Conservation (phyloP, 768 basidiomycete genomes). For the Hysterangium stoloniferum region DNA sequence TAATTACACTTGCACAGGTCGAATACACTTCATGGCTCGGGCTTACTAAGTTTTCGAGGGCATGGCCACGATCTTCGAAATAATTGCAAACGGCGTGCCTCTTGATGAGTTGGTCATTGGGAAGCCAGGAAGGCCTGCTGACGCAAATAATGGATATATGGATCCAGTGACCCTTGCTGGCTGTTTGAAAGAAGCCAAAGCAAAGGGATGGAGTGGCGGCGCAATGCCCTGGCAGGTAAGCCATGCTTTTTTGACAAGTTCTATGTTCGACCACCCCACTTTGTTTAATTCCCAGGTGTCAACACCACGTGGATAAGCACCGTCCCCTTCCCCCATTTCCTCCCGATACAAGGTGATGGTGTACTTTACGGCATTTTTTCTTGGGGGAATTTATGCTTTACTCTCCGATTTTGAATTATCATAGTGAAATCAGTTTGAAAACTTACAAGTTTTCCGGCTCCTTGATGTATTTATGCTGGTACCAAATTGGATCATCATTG, state of each 20-base stretch:
- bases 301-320: conserved; percentile 12
- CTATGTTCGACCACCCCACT: background rate
- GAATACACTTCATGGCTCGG: conserved; percentile 11
- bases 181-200: conserved; percentile 54
- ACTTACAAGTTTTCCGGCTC: no score
- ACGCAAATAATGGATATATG: conserved; percentile 59
- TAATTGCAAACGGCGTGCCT: conserved; percentile 48
- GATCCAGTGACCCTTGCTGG: conserved; percentile 44
- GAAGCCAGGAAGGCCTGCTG: conserved; percentile 49
- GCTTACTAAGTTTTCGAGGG: conserved; percentile 21
- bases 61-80: conserved; percentile 39
- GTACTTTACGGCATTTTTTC: no score
- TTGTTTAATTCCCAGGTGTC: conserved; percentile 9
- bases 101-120: conserved; percentile 67
- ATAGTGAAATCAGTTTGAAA: no score
- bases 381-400: no score
- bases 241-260: no score
- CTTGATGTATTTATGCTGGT: no score
- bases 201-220: conserved; percentile 50
- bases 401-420: no score
- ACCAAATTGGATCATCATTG: no score
- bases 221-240: conserved; percentile 31
- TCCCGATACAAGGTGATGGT: conserved; percentile 14
- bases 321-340: conserved; percentile 9
- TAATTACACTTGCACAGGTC: conserved; percentile 34